Evolutionary conservation across 2,329 filamentous ascomycete species (phyloP), one percentile per base, ranked within the genome.

Genomic region (Microsporum audouinii): DNA sequence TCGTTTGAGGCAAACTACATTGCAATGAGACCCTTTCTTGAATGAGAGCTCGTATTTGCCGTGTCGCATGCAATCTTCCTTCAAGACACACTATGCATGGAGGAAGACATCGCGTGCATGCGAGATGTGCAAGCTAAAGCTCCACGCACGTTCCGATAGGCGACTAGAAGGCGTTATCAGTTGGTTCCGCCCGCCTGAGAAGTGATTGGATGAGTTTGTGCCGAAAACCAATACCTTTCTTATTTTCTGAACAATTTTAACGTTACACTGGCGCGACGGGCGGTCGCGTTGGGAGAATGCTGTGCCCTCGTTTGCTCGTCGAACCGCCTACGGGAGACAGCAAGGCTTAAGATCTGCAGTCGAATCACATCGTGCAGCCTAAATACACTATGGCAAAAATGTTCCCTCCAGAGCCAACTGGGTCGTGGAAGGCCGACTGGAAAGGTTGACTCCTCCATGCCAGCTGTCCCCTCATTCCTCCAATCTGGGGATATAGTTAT

Each of bases 181-280:
- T 49, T 33, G 27, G 23, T 49, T 31, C 45, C 23, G 23, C 45
- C 45, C 23, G 45, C 45, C 14, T 49, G 45, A 23, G 45, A 27
- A 47, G 43, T 23, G 3, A 34, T 33, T 14, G 27, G 49, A 29
- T 23, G 29, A 27, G 14, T 12, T 7, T 34, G 31, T 55, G 31
- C 33, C 49, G 49, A 55, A 55, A 17, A 36, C 31, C 49, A 55
- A 36, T 55, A n/a, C 31, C 49, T 43, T 43, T n/a, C 12, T n/a
- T 43, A 36, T 47, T 47, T 17, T 12, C n/a, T 43, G 39, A 47
- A 36, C 33, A n/a, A 55, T 14, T 38, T 55, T 55, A 17, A 55
- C 49, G 49, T 55, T 55, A 55, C 49, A 55, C 49, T 55, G 49
- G 49, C 49, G 49, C 49, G 49, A 55, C 49, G 17, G 45, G 23